phyloP scores from a whole-genome alignment of 2,329 filamentous ascomycete species.

The Phoma sp. region DNA sequence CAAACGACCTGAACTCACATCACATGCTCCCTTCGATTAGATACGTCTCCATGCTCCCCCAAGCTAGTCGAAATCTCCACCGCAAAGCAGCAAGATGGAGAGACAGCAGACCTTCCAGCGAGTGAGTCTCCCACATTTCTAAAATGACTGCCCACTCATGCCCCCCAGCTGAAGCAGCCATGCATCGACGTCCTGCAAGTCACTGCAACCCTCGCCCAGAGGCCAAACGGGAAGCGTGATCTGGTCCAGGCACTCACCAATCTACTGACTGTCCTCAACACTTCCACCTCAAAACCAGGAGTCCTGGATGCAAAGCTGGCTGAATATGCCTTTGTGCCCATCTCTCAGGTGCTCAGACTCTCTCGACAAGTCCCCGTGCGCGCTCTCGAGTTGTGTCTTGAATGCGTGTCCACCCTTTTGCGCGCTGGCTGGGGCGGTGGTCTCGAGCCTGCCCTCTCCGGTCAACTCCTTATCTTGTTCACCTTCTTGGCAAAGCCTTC shows the following conservation, averaged over 20 bases:
- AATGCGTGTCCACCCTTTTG: conserved; percentile 76
- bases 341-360: conserved; percentile 83
- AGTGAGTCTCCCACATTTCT: conserved; percentile 25
- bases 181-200: conserved; percentile 66
- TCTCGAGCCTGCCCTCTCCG: conserved; percentile 74
- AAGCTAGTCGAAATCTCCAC: background rate
- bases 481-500: conserved; percentile 80
- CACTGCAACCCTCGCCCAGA: conserved; percentile 58
- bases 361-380: conserved; percentile 74
- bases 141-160: conserved; percentile 1
- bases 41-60: background rate
- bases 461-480: conserved; percentile 84
- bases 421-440: conserved; percentile 77
- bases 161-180: conserved; percentile 59
- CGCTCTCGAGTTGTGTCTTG: conserved; percentile 76
- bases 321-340: conserved; percentile 93
- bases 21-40: background rate
- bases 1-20: background rate
- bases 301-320: conserved; percentile 79
- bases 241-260: conserved; percentile 57
- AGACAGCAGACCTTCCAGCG: conserved; percentile 50
- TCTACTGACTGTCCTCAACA: conserved; percentile 52
- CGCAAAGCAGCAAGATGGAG: conserved; percentile 34
- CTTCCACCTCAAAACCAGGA: conserved; percentile 42
- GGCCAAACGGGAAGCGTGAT: conserved; percentile 52